Conservation (phyloP, 371 early-diverging fungal species). For the Mucor racemosus region DNA sequence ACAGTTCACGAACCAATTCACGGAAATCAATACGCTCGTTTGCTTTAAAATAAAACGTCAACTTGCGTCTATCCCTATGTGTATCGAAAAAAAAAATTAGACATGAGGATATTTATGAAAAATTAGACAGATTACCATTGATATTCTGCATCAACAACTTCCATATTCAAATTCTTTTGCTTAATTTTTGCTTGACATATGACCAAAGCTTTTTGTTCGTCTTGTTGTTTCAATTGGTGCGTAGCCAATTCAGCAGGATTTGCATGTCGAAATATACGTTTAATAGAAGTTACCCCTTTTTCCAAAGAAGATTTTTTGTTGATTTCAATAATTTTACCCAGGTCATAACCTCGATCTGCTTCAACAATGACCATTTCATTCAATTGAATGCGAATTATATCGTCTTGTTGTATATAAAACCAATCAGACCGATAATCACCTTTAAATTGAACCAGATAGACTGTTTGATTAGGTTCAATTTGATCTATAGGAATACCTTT, state of each 20-base stretch:
- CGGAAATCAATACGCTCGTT: constrained; percentile 97
- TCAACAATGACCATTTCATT: constrained; percentile 90
- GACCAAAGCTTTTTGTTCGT: constrained; percentile 87
- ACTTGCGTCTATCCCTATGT: constrained; percentile 89
- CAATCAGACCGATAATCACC: constrained; percentile 78
- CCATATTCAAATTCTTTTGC: constrained; percentile 89
- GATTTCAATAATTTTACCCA: constrained; percentile 80
- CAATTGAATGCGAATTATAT: background rate
- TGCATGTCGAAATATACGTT: constrained; percentile 88
- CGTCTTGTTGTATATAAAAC: constrained; percentile 65
- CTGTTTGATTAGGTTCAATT: constrained; percentile 40
- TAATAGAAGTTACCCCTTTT: constrained; percentile 49
- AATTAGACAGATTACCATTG: constrained; percentile 75
- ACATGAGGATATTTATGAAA: background rate
- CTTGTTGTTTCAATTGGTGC: constrained; percentile 75
- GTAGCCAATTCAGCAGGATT: constrained; percentile 76
- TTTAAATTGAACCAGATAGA: constrained; percentile 88
- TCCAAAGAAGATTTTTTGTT: background rate
- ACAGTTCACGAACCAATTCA: constrained; percentile 97
- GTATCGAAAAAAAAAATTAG: background rate
- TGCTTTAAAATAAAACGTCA: constrained; percentile 94
- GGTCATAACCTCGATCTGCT: constrained; percentile 95
- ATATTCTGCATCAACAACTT: constrained; percentile 95
- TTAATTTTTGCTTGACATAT: constrained; percentile 88
- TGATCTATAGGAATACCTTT: constrained; percentile 51